These are phyloP conservation scores for Corchorus olitorius DNA, from an alignment of 345 rosid species.

Conservation along the genomic window DNA sequence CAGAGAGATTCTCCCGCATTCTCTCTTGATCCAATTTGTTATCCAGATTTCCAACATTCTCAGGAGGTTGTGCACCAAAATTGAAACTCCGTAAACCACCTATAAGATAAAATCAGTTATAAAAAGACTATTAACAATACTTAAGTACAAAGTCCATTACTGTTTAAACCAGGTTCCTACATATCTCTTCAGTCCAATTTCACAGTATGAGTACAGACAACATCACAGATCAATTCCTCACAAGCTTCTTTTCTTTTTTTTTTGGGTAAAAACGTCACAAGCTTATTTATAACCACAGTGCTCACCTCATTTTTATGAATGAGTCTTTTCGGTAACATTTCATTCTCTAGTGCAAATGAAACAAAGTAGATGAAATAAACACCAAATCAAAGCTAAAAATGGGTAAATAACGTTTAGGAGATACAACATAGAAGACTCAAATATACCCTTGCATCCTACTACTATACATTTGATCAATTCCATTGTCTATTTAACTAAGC, in stretches of 20 bases:
- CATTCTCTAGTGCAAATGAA: background rate
- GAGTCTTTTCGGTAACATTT: background rate
- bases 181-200: background rate
- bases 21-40: slow-evolving; percentile 13
- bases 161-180: background rate
- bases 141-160: background rate
- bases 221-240: slow-evolving; percentile 8
- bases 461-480: background rate
- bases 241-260: too few relatives aligned
- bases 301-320: too few relatives aligned
- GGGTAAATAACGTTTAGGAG: background rate
- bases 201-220: background rate
- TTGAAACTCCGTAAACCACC: slow-evolving; percentile 29
- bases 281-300: too few relatives aligned
- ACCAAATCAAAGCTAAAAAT: background rate
- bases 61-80: slow-evolving; percentile 5
- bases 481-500: background rate
- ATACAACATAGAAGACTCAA: background rate
- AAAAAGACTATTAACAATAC: background rate
- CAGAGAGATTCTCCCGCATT: slow-evolving; percentile 20
- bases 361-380: background rate
- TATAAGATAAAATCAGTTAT: slow-evolving; percentile 17
- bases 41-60: slow-evolving; percentile 30
- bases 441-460: background rate
- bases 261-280: too few relatives aligned